These are phyloP conservation scores for Plasmodium sp. DNA, from an alignment of 169 alveolate genomes.

Conservation along the genomic window DNA sequence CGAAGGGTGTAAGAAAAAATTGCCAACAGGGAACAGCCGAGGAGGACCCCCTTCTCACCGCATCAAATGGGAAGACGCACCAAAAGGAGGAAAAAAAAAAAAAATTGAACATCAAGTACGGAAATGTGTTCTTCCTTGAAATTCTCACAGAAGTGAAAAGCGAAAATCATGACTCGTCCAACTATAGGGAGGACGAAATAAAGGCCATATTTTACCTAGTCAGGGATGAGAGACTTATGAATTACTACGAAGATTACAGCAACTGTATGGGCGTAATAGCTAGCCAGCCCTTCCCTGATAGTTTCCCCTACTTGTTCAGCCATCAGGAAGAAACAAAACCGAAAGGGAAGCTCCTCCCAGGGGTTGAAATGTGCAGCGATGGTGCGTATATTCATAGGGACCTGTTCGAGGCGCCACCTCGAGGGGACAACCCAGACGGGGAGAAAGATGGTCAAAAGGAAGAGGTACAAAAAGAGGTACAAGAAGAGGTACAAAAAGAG, in stretches of 20 bases:
- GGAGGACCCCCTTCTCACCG: not conserved
- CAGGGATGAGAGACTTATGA: slow-evolving; percentile 51
- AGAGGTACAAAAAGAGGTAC: no score
- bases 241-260: slow-evolving; percentile 28
- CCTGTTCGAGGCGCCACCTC: not conserved
- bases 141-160: slow-evolving; percentile 42
- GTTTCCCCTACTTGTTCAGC: not conserved
- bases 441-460: not conserved
- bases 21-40: not conserved
- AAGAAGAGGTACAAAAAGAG: no score
- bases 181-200: slow-evolving; percentile 35
- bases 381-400: not conserved
- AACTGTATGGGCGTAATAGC: slow-evolving; percentile 66
- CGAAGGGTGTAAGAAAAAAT: not conserved
- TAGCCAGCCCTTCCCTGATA: slow-evolving; percentile 34
- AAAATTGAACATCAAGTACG: slow-evolving; percentile 61
- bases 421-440: not conserved
- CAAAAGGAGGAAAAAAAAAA: slow-evolving; percentile 8
- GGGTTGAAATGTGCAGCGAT: not conserved
- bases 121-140: slow-evolving; percentile 51
- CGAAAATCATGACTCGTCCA: slow-evolving; percentile 14
- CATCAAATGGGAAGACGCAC: not conserved
- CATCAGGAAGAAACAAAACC: not conserved
- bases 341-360: not conserved
- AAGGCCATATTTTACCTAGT: slow-evolving; percentile 47